phyloP scores from a whole-genome alignment of 2,329 filamentous ascomycete genomes.

The Penicillium sclerotigenum region DNA sequence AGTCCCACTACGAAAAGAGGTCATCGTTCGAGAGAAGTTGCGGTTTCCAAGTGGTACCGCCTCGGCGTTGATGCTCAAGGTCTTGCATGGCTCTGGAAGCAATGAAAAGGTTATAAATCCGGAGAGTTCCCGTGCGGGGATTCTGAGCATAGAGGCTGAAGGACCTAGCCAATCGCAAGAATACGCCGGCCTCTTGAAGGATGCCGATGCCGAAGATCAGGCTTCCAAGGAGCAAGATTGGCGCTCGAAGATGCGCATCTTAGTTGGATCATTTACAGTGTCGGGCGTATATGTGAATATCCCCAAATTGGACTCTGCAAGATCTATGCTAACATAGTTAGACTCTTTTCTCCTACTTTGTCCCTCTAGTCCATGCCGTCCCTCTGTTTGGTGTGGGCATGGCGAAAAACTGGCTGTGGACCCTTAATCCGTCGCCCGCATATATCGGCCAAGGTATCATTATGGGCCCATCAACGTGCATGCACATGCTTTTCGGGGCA shows the following conservation, averaged over 20 bases:
- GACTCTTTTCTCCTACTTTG: constrained; percentile 84
- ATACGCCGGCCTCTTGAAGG: constrained; percentile 48
- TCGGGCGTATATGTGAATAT: constrained; percentile 54
- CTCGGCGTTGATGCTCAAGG: constrained; percentile 86
- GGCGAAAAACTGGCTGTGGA: constrained; percentile 86
- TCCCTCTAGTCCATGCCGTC: constrained; percentile 79
- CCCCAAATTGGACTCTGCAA: neutral
- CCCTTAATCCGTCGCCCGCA: constrained; percentile 91
- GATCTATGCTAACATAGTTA: constrained; percentile 40
- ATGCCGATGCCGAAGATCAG: constrained; percentile 35
- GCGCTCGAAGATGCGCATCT: constrained; percentile 59
- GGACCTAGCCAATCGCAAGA: constrained; percentile 33
- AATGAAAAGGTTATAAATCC: constrained; percentile 42
- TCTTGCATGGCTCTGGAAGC: constrained; percentile 67
- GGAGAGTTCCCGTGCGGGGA: neutral
- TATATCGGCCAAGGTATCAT: constrained; percentile 98
- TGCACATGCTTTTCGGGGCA: constrained; percentile 92
- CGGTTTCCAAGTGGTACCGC: constrained; percentile 95
- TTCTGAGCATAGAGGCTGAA: constrained; percentile 27
- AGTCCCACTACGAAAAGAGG: constrained; percentile 82
- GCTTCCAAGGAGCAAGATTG: constrained; percentile 51
- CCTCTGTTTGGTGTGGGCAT: constrained; percentile 76
- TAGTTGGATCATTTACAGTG: constrained; percentile 58
- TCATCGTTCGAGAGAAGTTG: constrained; percentile 87
- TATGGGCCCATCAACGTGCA: constrained; percentile 92